Percentiles rank a stretch among this genome's conserved stretches.
Conservation (phyloP, 306 rosid species). For the Quercus dentata region DNA sequence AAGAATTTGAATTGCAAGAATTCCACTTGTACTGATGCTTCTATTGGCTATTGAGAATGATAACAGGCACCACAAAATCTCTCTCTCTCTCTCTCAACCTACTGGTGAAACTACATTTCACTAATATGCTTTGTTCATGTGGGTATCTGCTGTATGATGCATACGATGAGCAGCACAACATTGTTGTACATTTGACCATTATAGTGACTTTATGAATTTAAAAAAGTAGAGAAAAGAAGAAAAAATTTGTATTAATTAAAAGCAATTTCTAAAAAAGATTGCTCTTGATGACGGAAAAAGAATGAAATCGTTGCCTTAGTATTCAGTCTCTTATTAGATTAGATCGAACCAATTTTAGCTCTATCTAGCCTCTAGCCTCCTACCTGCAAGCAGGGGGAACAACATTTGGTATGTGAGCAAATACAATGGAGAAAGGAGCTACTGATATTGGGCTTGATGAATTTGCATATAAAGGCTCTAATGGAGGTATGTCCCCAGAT, state of each 20-base stretch:
- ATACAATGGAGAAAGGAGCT: constrained; percentile 73
- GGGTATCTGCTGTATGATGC: neutral
- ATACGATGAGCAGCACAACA: neutral
- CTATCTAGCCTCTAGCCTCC: constrained; percentile 13
- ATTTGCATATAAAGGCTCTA: constrained; percentile 54
- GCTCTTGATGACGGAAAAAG: constrained; percentile 14
- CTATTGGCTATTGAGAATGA: neutral
- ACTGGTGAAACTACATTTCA: neutral
- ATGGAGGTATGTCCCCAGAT: constrained; percentile 65
- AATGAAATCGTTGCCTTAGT: constrained; percentile 7
- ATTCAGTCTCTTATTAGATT: constrained; percentile 25
- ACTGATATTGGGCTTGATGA: constrained; percentile 55
- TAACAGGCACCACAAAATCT: neutral
- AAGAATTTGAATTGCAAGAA: constrained; percentile 10
- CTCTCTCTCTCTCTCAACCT: neutral
- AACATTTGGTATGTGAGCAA: constrained; percentile 72
- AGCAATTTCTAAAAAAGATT: neutral
- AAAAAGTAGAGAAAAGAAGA: neutral
- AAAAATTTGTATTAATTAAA: neutral
- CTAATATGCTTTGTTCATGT: neutral
- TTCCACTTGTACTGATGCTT: neutral
- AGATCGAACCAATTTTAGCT: constrained; percentile 44
- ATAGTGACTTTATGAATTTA: neutral
- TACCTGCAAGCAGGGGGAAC: constrained; percentile 59
- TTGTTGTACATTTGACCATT: neutral